Conservation (phyloP, 495 filamentous ascomycete species). For the Haplographium delicatum region DNA sequence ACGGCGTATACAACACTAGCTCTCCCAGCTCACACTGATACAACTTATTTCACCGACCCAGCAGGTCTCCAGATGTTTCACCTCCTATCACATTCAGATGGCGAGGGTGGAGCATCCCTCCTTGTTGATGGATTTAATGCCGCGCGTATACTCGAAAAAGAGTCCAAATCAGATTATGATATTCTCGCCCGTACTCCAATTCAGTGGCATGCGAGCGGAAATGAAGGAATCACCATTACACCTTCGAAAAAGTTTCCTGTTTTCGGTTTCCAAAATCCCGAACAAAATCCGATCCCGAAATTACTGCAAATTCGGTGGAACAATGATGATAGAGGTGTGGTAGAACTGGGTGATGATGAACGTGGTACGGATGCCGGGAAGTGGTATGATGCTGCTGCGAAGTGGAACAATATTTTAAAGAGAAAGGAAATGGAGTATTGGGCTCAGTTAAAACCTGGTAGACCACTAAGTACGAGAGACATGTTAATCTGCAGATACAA, state of each 20-base stretch:
- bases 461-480: constrained; percentile 56
- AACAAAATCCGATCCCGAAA: constrained; percentile 14
- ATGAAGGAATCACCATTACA: constrained; percentile 71
- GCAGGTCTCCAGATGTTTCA: constrained; percentile 89
- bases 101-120: constrained; percentile 62
- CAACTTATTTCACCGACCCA: constrained; percentile 88
- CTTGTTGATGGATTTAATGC: constrained; percentile 81
- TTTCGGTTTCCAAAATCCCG: constrained; percentile 46
- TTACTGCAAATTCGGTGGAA: constrained; percentile 83
- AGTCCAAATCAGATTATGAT: constrained; percentile 45
- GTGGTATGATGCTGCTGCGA: constrained; percentile 75
- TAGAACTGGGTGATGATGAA: constrained; percentile 34
- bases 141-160: constrained; percentile 46
- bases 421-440: constrained; percentile 54
- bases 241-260: constrained; percentile 63
- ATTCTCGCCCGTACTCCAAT: constrained; percentile 48
- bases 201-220: constrained; percentile 77
- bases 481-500: neutral
- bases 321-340: constrained; percentile 72
- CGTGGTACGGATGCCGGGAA: constrained; percentile 33
- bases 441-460: constrained; percentile 75
- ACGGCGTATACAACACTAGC: constrained; percentile 85
- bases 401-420: constrained; percentile 57
- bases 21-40: constrained; percentile 82
- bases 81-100: constrained; percentile 68